phyloP scores from a whole-genome alignment of 805 yeast species.

The Phaffomyces thermotolerans region DNA sequence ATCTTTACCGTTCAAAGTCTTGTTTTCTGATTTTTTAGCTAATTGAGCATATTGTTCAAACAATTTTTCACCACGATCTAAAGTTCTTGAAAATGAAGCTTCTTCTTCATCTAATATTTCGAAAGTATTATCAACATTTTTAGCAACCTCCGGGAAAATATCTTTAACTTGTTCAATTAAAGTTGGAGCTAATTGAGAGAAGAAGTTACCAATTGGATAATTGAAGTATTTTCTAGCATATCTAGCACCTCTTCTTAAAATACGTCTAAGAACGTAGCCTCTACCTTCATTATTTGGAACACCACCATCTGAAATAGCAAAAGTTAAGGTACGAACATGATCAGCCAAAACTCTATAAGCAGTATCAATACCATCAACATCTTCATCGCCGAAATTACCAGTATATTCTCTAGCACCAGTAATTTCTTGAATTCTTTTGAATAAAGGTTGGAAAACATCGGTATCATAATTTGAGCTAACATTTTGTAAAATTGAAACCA shows the following conservation, averaged over 20 bases:
- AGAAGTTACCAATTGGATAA: slow-evolving; percentile 91
- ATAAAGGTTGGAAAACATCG: slow-evolving; percentile 89
- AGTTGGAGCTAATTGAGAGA: slow-evolving; percentile 87
- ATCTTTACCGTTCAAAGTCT: slow-evolving; percentile 81
- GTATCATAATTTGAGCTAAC: slow-evolving; percentile 94
- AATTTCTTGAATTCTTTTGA: slow-evolving; percentile 78
- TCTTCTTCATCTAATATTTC: slow-evolving; percentile 97
- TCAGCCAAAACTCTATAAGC: slow-evolving; percentile 98
- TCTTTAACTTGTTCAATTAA: slow-evolving; percentile 81
- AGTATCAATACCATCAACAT: slow-evolving; percentile 90
- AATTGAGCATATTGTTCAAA: slow-evolving; percentile 87
- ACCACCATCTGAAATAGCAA: slow-evolving; percentile 97
- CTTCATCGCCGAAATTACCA: slow-evolving; percentile 92
- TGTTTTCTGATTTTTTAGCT: slow-evolving; percentile 61
- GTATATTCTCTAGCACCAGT: slow-evolving; percentile 88
- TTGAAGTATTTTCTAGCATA: slow-evolving; percentile 94
- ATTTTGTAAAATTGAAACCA: slow-evolving; percentile 89
- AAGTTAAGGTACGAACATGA: slow-evolving; percentile 94
- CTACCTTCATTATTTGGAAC: slow-evolving; percentile 99
- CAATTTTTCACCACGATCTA: slow-evolving; percentile 95
- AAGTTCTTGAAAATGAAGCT: slow-evolving; percentile 86
- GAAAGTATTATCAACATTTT: slow-evolving; percentile 64
- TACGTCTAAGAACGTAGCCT: slow-evolving; percentile 96
- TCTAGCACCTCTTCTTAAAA: slow-evolving; percentile 95
- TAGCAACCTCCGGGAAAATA: slow-evolving; percentile 85